Percentiles rank a stretch among this genome's conserved stretches.
Evolutionary conservation across 2,329 filamentous ascomycete genomes (phyloP).

Genomic region (Phaeosphaeriaceae sp.): DNA sequence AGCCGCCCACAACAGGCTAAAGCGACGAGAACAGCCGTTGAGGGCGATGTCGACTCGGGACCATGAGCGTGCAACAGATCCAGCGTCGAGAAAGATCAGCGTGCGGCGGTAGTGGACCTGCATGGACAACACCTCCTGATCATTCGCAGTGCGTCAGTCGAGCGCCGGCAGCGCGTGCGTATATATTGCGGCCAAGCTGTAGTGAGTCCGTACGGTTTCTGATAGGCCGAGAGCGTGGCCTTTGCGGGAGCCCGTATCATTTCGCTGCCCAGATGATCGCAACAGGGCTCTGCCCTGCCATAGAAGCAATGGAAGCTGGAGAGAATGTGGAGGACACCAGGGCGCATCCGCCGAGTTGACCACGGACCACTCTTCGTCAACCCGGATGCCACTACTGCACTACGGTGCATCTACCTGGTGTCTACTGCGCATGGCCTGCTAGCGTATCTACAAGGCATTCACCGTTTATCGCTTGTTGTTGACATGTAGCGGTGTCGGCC

Average conservation of each 20-base stretch:
- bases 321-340: conserved; percentile 13
- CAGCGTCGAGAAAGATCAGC: conserved; percentile 25
- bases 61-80: conserved; percentile 23
- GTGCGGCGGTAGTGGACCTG: conserved; percentile 37
- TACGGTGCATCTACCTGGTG: conserved; percentile 1
- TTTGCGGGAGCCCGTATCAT: conserved; percentile 31
- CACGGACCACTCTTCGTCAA: background rate
- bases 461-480: background rate
- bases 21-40: conserved; percentile 16
- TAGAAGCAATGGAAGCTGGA: conserved; percentile 33
- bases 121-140: conserved; percentile 34
- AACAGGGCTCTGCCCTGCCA: conserved; percentile 21
- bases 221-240: conserved; percentile 30
- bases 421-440: background rate
- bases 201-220: conserved; percentile 11
- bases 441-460: background rate
- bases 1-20: conserved; percentile 41
- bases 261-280: conserved; percentile 31
- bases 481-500: background rate
- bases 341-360: background rate
- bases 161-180: conserved; percentile 24
- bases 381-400: background rate
- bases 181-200: conserved; percentile 38
- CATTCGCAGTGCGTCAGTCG: conserved; percentile 21
- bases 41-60: conserved; percentile 18